Base-by-base conservation (phyloP, 2,329 filamentous ascomycete species). In the Trichophyton simii region DNA sequence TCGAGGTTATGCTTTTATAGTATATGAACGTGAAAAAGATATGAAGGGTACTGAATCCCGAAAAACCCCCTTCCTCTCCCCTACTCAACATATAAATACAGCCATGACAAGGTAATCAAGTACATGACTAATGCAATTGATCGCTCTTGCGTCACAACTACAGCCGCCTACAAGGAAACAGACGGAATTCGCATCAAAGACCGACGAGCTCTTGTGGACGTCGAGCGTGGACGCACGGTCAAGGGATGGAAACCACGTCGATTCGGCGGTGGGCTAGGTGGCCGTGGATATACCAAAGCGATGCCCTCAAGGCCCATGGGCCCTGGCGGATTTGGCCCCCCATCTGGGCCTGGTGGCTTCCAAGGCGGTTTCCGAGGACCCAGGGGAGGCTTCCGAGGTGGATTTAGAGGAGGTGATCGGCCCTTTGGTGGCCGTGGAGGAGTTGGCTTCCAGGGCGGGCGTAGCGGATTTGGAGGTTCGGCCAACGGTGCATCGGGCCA, bases 11-110 rank as follows among this genome's bases (percentile, higher is more conserved):
- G 94, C 90, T 64, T 99, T 99, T 72, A 87, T 99, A 68, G 89
- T 97, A 60, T 99, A 92, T 72, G 92, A 97, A 76, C 87, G 89
- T 74, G 94, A 97, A 77, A 91, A 92, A 76, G 94, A 97, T 73
- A 96, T 97, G 91, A 95, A 95, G 90, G 91, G 91, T 96, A 95
- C 66, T 63, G 50, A 59, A 62, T 73, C 75, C 73, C 71, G 66
- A 70, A 67, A 67, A 68, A 68, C 20, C 68, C 71, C 67, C 72
- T 67, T 67, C 63, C 66, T 66, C 65, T 63, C 65, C 61, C 42
- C 42, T 57, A 58, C 46, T 57, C 20, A 25, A 36, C 22, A 22
- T 38, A 42, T 55, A n/a, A 34, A 36, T 7, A 55, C 13, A 60
- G 46, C 28, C 59, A 57, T 59, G 31, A 66, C 63, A 69, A 71